Conservation (phyloP, 2,329 filamentous ascomycete species). For the Cadophora sp. region DNA sequence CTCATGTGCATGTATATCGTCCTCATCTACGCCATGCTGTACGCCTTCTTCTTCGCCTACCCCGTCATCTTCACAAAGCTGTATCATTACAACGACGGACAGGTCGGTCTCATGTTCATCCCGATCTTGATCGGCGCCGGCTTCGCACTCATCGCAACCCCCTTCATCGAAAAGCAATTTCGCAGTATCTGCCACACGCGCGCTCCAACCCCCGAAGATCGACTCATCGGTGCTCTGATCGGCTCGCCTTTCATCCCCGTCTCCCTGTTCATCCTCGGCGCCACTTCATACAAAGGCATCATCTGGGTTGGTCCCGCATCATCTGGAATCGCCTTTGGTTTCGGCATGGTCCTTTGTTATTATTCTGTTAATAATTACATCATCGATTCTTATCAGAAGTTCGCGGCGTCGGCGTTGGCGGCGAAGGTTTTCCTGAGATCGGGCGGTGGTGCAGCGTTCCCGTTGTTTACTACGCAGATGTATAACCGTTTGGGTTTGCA, state of each 20-base stretch:
- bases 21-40: conserved; percentile 46
- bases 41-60: conserved; percentile 46
- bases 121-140: conserved; percentile 17
- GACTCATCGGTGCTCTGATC: conserved; percentile 17
- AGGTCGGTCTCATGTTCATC: conserved; percentile 20
- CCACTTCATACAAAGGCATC: conserved; percentile 15
- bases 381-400: conserved; percentile 21
- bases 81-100: conserved; percentile 19
- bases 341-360: conserved; percentile 18
- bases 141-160: conserved; percentile 12
- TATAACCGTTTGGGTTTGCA: conserved; percentile 17
- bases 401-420: conserved; percentile 16
- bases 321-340: conserved; percentile 13
- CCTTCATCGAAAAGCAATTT: conserved; percentile 19
- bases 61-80: conserved; percentile 36
- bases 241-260: conserved; percentile 18
- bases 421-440: conserved; percentile 19
- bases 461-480: conserved; percentile 24
- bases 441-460: conserved; percentile 18
- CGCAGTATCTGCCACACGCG: neutral
- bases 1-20: conserved; percentile 60
- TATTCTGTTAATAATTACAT: conserved; percentile 15
- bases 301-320: conserved; percentile 19
- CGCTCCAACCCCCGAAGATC: conserved; percentile 14
- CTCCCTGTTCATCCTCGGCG: conserved; percentile 17